Evolutionary conservation across 2,329 filamentous ascomycete species (phyloP).

Genomic region (Beauveria sp.): DNA sequence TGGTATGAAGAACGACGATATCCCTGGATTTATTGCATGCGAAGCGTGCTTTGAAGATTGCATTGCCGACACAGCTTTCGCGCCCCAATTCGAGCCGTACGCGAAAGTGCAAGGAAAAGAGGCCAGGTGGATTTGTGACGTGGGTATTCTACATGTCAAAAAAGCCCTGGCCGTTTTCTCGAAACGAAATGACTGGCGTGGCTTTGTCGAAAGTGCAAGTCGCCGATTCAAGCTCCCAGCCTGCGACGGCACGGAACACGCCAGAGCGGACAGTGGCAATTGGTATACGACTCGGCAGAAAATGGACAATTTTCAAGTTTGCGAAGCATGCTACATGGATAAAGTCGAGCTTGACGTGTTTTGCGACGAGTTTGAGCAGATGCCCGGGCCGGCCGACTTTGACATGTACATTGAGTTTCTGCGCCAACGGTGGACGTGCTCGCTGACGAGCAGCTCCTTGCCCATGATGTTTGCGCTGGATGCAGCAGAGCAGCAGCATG

Average conservation of each 20-base stretch:
- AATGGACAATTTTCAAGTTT: conserved; percentile 22
- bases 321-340: conserved; percentile 29
- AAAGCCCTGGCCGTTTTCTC: conserved; percentile 16
- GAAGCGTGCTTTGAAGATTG: conserved; percentile 31
- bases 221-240: conserved; percentile 19
- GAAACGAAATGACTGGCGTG: conserved; percentile 22
- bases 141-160: conserved; percentile 20
- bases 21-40: conserved; percentile 28
- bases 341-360: conserved; percentile 24
- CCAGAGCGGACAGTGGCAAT: conserved; percentile 12
- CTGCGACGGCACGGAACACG: conserved; percentile 22
- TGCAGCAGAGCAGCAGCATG: conserved; percentile 17
- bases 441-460: conserved; percentile 17
- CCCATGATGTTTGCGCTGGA: conserved; percentile 20
- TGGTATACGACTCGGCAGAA: conserved; percentile 21
- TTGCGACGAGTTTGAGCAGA: conserved; percentile 21
- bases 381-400: conserved; percentile 14
- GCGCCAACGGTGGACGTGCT: conserved; percentile 19
- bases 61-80: conserved; percentile 22
- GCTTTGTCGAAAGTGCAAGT: conserved; percentile 19
- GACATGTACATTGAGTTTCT: conserved; percentile 19
- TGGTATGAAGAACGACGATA: conserved; percentile 19
- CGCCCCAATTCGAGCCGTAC: conserved; percentile 21
- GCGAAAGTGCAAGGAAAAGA: conserved; percentile 17
- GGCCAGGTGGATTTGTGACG: conserved; percentile 27